Percentiles rank a stretch among this genome's conserved stretches.
Conservation (phyloP, 2,329 filamentous ascomycete genomes). For the Colletotrichum lentis region DNA sequence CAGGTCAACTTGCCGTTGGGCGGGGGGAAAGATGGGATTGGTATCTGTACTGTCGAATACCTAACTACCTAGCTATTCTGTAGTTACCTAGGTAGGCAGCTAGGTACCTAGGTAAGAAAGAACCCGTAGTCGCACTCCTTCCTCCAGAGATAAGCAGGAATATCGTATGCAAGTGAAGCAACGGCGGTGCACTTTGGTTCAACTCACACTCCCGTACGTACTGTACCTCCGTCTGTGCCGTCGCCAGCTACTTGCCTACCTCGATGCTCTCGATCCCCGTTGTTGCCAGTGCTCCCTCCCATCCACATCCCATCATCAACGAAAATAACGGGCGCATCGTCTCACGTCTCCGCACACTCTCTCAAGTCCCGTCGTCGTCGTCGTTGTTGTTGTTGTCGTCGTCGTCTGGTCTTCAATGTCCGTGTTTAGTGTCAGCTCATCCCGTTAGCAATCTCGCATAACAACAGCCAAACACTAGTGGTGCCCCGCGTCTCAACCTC, state of each 20-base stretch:
- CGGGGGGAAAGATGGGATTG: not conserved
- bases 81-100: too few species aligned
- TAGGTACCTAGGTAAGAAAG: too few species aligned
- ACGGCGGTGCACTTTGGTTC: too few species aligned
- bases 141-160: too few species aligned
- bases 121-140: too few species aligned
- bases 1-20: not conserved
- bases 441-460: constrained; percentile 16
- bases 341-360: constrained; percentile 7
- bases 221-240: too few species aligned
- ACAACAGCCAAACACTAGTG: constrained; percentile 11
- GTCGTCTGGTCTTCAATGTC: constrained; percentile 23
- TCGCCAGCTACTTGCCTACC: not conserved
- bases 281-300: constrained; percentile 4
- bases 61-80: too few species aligned
- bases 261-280: constrained; percentile 5
- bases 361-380: not conserved
- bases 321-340: constrained; percentile 23
- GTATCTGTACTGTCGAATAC: too few species aligned
- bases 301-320: constrained; percentile 22
- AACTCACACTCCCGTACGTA: too few species aligned
- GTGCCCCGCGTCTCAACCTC: constrained; percentile 29
- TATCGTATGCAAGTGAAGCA: too few species aligned
- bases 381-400: too few species aligned
- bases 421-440: constrained; percentile 23